These are phyloP conservation scores for Acer campestre DNA, from an alignment of 345 rosid species.

Conservation along the genomic window DNA sequence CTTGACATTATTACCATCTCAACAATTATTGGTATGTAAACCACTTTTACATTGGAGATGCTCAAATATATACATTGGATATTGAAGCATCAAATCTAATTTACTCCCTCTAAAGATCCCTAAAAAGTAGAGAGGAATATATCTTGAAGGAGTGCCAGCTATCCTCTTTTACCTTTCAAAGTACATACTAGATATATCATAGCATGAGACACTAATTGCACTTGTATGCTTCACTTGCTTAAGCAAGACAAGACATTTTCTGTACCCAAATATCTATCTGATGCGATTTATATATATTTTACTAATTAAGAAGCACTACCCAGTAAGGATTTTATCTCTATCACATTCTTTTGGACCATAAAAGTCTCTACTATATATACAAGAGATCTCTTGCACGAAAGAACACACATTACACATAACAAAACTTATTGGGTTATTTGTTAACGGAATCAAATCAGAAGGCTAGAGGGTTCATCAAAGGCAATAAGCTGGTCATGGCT, in stretches of 20 bases:
- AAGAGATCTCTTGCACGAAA: neutral
- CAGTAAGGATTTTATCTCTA: neutral
- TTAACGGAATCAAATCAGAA: constrained; percentile 15
- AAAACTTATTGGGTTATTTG: neutral
- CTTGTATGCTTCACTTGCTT: neutral
- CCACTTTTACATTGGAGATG: too few relatives aligned
- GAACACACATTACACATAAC: neutral
- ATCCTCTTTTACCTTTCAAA: neutral
- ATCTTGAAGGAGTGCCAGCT: neutral
- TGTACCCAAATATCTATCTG: neutral
- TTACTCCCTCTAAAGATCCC: neutral
- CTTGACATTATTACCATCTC: too few relatives aligned
- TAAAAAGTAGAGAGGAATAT: neutral
- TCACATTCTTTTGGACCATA: neutral
- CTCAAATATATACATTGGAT: neutral
- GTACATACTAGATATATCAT: too few relatives aligned
- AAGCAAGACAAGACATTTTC: too few relatives aligned
- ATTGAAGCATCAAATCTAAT: constrained; percentile 16
- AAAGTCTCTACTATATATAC: neutral
- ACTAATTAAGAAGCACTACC: neutral
- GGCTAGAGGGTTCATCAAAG: constrained; percentile 8
- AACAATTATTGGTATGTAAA: too few relatives aligned
- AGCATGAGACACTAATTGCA: neutral
- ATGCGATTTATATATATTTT: neutral
- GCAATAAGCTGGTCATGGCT: constrained; percentile 14